Evolutionary conservation across 2,329 filamentous ascomycete species (phyloP).

Genomic region (Colletotrichum caudatum): DNA sequence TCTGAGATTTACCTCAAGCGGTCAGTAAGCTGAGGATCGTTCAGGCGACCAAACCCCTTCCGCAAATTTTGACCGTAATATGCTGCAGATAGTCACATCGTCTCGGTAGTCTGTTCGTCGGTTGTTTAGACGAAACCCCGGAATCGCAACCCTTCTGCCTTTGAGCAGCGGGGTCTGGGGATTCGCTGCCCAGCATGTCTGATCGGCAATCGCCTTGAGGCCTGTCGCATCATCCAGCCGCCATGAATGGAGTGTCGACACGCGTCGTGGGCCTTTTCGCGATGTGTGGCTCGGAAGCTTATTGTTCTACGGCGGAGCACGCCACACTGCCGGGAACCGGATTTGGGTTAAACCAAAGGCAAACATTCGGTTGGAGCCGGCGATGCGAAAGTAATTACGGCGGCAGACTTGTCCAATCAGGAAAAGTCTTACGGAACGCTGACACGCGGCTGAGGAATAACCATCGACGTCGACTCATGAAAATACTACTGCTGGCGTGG

Average conservation of each 20-base stretch:
- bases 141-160: background rate
- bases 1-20: background rate
- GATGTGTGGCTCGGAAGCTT: background rate
- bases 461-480: background rate
- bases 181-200: background rate
- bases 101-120: background rate
- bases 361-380: background rate
- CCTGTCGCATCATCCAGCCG: background rate
- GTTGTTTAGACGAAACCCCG: background rate
- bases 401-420: background rate
- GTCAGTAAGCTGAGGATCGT: background rate
- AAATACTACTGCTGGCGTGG: no score
- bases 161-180: background rate
- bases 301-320: background rate
- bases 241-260: background rate
- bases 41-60: background rate
- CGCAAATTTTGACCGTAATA: background rate
- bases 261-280: background rate
- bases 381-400: background rate
- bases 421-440: background rate
- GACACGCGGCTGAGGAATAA: no score
- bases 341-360: background rate
- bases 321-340: background rate
- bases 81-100: background rate
- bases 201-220: background rate